Percentiles rank a stretch among this genome's conserved stretches.
phyloP scores from a whole-genome alignment of 805 yeast species.

The Ogataea populi-albae region DNA sequence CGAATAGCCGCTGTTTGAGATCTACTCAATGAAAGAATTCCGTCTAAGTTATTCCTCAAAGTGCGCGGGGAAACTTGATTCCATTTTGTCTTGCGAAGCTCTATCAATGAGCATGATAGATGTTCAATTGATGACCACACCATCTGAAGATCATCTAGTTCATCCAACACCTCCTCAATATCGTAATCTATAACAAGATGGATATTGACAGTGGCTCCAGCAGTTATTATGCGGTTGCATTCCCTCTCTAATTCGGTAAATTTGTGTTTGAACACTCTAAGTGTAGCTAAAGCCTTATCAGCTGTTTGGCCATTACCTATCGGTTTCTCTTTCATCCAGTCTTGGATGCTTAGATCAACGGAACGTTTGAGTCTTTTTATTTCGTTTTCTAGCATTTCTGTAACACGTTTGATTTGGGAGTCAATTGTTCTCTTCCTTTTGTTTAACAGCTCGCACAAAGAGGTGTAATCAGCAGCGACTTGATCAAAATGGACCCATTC shows the following conservation, averaged over 20 bases:
- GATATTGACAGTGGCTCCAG: conserved; percentile 35
- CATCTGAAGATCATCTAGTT: conserved; percentile 50
- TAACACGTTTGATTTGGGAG: conserved; percentile 40
- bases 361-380: conserved; percentile 34
- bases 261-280: conserved; percentile 28
- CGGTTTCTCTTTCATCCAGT: conserved; percentile 53
- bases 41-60: conserved; percentile 49
- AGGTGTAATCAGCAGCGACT: conserved; percentile 45
- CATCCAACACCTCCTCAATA: conserved; percentile 39
- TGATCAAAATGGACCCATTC: conserved; percentile 67
- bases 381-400: conserved; percentile 43
- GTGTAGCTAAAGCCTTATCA: conserved; percentile 38
- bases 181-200: conserved; percentile 30
- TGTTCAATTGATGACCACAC: conserved; percentile 65
- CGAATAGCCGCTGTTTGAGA: conserved; percentile 56
- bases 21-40: conserved; percentile 43
- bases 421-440: conserved; percentile 25
- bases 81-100: conserved; percentile 49
- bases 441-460: conserved; percentile 38
- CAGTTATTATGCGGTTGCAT: conserved; percentile 26
- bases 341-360: conserved; percentile 30
- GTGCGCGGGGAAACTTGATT: conserved; percentile 40
- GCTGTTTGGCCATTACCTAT: conserved; percentile 42
- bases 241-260: conserved; percentile 14
- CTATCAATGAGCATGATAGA: conserved; percentile 46